Evolutionary conservation across 1,284 basidiomycete genomes (phyloP).

Genomic region (Psilocybe mexicana): DNA sequence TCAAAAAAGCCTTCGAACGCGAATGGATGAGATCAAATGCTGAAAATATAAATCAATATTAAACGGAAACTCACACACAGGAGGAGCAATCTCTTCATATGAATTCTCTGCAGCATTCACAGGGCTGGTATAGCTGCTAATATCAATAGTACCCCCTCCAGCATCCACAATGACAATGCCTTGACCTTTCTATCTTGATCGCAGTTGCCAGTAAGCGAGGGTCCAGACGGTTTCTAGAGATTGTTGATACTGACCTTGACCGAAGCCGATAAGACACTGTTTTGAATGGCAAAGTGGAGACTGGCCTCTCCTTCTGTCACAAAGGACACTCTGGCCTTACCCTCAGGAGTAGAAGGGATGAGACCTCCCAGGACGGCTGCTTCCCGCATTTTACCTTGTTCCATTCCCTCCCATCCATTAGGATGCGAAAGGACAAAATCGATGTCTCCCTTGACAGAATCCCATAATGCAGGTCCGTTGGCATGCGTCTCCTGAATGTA

Average conservation of each 20-base stretch:
- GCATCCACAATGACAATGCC: conserved; percentile 20
- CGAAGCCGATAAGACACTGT: conserved; percentile 8
- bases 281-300: conserved; percentile 20
- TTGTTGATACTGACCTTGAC: not conserved
- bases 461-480: conserved; percentile 29
- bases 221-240: not conserved
- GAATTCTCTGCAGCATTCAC: not conserved
- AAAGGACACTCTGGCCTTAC: conserved; percentile 32
- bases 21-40: conserved; percentile 28
- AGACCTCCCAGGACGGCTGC: conserved; percentile 36
- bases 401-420: conserved; percentile 42
- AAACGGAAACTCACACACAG: conserved; percentile 34
- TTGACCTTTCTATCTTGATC: not conserved
- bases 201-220: not conserved
- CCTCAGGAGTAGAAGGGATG: conserved; percentile 31
- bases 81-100: conserved; percentile 31
- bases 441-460: conserved; percentile 31
- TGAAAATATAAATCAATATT: conserved; percentile 10
- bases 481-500: conserved; percentile 38
- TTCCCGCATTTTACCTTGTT: conserved; percentile 35
- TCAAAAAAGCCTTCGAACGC: conserved; percentile 2
- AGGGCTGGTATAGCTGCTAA: conserved; percentile 18
- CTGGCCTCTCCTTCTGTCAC: conserved; percentile 44
- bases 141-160: conserved; percentile 19
- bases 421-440: conserved; percentile 37